Percentiles rank a stretch among this genome's conserved stretches.
Evolutionary conservation across 2,329 filamentous ascomycete genomes (phyloP).

Genomic region (Fusarium sp.): DNA sequence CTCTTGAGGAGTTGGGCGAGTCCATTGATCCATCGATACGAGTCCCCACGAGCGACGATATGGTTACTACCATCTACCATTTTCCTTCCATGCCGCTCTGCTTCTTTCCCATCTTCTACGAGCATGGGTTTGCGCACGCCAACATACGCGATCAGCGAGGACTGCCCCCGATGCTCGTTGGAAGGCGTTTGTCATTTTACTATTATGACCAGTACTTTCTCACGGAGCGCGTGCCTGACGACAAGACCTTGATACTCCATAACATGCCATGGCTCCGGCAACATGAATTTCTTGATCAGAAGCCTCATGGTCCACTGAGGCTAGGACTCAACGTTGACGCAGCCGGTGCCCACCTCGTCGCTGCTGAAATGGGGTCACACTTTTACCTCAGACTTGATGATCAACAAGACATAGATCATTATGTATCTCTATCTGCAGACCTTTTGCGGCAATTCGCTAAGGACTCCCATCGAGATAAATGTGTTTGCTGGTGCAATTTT

Average conservation of each 20-base stretch:
- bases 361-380: background rate
- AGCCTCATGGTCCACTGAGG: background rate
- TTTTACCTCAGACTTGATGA: fast-evolving
- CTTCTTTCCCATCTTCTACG: background rate
- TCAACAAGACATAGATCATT: background rate
- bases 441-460: background rate
- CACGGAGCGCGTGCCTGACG: fast-evolving
- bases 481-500: background rate
- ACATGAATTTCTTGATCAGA: background rate
- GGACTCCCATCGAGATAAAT: background rate
- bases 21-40: background rate
- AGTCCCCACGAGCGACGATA: background rate
- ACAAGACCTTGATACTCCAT: fast-evolving
- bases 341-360: background rate
- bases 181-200: fast-evolving
- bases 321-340: background rate
- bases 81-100: background rate
- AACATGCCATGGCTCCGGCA: background rate
- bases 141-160: background rate
- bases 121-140: background rate
- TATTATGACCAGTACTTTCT: fast-evolving
- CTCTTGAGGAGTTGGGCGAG: background rate
- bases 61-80: background rate
- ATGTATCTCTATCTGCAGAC: fast-evolving
- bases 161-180: background rate